A percentile compares a stretch with the other conserved stretches of the same genome.
Evolutionary conservation across 1,284 basidiomycete genomes (phyloP).

Genomic region (Chondrostereum purpureum): DNA sequence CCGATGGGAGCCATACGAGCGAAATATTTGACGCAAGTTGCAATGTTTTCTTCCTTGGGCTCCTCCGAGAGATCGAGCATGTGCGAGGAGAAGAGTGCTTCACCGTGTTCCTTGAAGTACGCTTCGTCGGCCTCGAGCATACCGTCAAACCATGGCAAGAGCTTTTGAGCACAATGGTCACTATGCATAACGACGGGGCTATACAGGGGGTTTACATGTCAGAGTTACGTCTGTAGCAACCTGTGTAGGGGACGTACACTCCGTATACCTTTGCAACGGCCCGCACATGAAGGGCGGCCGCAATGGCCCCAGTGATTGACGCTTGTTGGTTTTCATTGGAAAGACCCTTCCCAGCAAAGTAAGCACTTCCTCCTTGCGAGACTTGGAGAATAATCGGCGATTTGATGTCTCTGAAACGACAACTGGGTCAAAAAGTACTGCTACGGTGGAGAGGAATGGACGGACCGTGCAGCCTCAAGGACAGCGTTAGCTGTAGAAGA

Average conservation of each 20-base stretch:
- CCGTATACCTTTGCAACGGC: conserved; percentile 86
- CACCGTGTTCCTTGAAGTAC: conserved; percentile 86
- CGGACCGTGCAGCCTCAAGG: conserved; percentile 81
- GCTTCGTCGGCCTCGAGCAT: conserved; percentile 97
- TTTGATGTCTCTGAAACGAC: conserved; percentile 61
- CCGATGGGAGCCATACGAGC: conserved; percentile 90
- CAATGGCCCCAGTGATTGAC: conserved; percentile 88
- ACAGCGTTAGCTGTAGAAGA: conserved; percentile 84
- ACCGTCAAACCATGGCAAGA: conserved; percentile 98
- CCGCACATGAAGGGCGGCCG: conserved; percentile 91
- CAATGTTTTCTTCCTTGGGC: conserved; percentile 96
- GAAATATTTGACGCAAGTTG: conserved; percentile 92
- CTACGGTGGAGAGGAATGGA: no score
- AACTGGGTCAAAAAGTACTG: conserved; percentile 4
- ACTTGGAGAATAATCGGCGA: conserved; percentile 97
- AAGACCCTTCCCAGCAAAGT: conserved; percentile 96
- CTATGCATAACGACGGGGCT: conserved; percentile 97
- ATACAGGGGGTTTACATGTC: conserved; percentile 9
- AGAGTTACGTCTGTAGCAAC: conserved; percentile 5
- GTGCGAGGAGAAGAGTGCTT: conserved; percentile 97
- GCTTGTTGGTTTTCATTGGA: conserved; percentile 95
- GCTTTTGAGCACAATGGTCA: conserved; percentile 98
- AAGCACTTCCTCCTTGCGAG: conserved; percentile 95
- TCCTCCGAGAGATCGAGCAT: conserved; percentile 99
- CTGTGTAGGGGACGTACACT: conserved; percentile 68